phyloP scores from a whole-genome alignment of 2,329 filamentous ascomycete genomes.

The Hypoxylon sp. region DNA sequence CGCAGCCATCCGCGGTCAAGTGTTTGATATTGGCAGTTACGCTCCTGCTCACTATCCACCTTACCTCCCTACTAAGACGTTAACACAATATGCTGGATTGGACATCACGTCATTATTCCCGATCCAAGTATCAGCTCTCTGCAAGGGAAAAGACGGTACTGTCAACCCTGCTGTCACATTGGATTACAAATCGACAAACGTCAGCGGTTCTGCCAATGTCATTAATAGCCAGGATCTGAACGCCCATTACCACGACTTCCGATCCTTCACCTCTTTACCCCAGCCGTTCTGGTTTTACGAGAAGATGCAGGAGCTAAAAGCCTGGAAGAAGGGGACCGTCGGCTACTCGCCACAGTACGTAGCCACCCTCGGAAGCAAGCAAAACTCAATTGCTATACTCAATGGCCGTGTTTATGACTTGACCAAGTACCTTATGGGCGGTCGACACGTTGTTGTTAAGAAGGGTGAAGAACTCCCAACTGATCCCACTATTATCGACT shows the following conservation, averaged over 20 bases:
- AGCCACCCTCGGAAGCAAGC: slow-evolving; percentile 72
- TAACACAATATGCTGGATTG: slow-evolving; percentile 85
- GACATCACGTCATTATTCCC: slow-evolving; percentile 94
- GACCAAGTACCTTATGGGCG: slow-evolving; percentile 83
- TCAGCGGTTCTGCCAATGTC: slow-evolving; percentile 73
- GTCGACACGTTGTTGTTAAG: slow-evolving; percentile 72
- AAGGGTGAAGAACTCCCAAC: slow-evolving; percentile 62
- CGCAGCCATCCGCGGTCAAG: slow-evolving; percentile 86
- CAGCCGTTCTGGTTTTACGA: slow-evolving; percentile 94
- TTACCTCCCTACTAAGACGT: slow-evolving; percentile 68
- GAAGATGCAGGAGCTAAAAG: slow-evolving; percentile 81
- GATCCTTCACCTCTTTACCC: slow-evolving; percentile 82
- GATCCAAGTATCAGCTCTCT: slow-evolving; percentile 92
- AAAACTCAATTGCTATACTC: slow-evolving; percentile 80
- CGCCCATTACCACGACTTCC: slow-evolving; percentile 90
- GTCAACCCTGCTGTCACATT: slow-evolving; percentile 81
- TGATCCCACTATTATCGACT: slow-evolving; percentile 71
- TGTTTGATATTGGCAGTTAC: slow-evolving; percentile 84
- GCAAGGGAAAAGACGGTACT: slow-evolving; percentile 77
- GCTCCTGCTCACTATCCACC: slow-evolving; percentile 82
- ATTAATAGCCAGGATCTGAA: slow-evolving; percentile 78
- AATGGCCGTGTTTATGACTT: slow-evolving; percentile 88
- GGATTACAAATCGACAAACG: slow-evolving; percentile 84
- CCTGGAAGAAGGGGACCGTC: slow-evolving; percentile 87
- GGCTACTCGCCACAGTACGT: slow-evolving; percentile 87